Evolutionary conservation across 371 early-diverging fungal species (phyloP), one percentile per base, ranked within the genome.

Genomic region (Apophysomyces sp.): DNA sequence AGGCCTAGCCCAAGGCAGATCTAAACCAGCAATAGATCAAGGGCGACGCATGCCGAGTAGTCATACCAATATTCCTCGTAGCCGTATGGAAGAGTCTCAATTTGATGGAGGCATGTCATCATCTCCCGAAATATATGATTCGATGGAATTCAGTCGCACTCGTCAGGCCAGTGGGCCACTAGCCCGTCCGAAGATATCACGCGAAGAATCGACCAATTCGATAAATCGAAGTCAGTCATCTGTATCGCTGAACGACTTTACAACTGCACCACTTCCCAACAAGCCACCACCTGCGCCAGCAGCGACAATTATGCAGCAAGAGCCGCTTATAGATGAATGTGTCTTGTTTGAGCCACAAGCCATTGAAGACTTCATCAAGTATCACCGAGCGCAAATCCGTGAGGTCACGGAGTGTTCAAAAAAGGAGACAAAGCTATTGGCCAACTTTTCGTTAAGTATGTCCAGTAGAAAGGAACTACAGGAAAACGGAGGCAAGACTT

Each of bases 381-480:
- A 83, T 55, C 96, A 96, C 61, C 87, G 94, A 3, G 83, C 86
- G 21, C 90, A 94, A 71, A 80, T 96, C 49, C 86, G 91, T 5
- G 86, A 92, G 37, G 85, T 88, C 4, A 87, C 88, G 12, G 96
- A 95, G 60, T 80, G 87, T 41, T 84, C 86, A 24, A 92, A 92
- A 63, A 74, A 81, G 41, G 96, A 97, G 74, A 91, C 89, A 54
- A 88, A 88, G 68, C 77, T 95, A 34, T 76, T 96, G 9, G 89
- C 89, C 37, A 85, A 89, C 32, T 85, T 93, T 57, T 86, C 92
- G 16, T 62, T 83, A 24, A 73, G 76, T 31, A 40, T 80, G 27
- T 66, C 73, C 8, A 61, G 63, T 52, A 65, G 67, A 57, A 69
- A 77, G 63, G 74, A 68, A 69, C 67, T 55, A 26, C 69, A 49